Conservation (phyloP, 2,329 filamentous ascomycete species). For the Penicillium brevicompactum region DNA sequence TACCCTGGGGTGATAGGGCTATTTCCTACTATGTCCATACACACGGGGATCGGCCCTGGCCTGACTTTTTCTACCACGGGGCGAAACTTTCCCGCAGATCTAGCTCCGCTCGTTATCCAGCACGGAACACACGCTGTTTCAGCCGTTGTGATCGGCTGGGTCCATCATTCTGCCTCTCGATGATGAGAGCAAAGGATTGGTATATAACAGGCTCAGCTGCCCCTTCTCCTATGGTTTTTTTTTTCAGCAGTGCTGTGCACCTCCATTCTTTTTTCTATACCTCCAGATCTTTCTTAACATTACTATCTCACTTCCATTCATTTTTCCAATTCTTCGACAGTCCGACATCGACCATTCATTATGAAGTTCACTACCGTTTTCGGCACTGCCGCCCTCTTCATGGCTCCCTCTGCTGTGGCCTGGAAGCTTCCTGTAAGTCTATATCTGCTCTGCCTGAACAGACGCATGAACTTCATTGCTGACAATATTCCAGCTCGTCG, state of each 20-base stretch:
- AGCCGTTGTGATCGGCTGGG: background rate
- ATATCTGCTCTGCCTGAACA: background rate
- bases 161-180: background rate
- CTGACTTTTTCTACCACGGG: background rate
- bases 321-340: slow-evolving; percentile 4
- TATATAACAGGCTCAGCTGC: slow-evolving; percentile 17
- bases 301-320: slow-evolving; percentile 18
- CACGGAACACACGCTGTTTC: slow-evolving; percentile 1
- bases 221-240: slow-evolving; percentile 6
- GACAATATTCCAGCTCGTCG: slow-evolving; percentile 5
- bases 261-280: slow-evolving; percentile 18
- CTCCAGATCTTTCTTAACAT: slow-evolving; percentile 17
- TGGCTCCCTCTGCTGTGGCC: slow-evolving; percentile 25
- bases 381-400: slow-evolving; percentile 25
- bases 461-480: background rate
- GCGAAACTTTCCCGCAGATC: slow-evolving; percentile 3
- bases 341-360: slow-evolving; percentile 12
- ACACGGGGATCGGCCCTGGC: background rate
- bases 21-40: background rate
- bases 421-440: slow-evolving; percentile 14
- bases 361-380: slow-evolving; percentile 34
- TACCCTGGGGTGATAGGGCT: slow-evolving; percentile 3
- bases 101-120: background rate
- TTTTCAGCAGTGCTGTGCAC: slow-evolving; percentile 30
- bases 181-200: background rate